Evolutionary conservation across 306 rosid genomes (phyloP).

Genomic region (Geum urbanum): DNA sequence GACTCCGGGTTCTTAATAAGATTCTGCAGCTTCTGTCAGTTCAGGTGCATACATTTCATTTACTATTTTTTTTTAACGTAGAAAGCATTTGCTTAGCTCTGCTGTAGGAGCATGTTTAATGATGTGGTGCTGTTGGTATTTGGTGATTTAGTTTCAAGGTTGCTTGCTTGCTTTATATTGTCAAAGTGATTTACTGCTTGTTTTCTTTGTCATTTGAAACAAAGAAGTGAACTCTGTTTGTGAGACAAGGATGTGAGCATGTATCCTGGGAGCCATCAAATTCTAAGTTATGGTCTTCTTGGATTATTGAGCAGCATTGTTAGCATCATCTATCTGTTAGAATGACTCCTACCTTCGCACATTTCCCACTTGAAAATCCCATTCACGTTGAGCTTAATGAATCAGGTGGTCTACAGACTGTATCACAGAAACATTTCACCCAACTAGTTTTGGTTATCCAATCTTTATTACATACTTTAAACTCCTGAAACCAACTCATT

Average conservation of each 20-base stretch:
- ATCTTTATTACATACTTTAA: background rate
- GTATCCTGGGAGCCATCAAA: too few relatives aligned
- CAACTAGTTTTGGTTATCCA: background rate
- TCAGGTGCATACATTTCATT: constrained; percentile 45
- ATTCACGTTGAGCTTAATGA: background rate
- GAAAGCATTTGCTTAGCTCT: background rate
- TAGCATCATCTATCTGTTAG: too few relatives aligned
- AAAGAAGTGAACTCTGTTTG: too few relatives aligned
- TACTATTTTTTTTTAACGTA: background rate
- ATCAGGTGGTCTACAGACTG: background rate
- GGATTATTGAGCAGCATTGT: too few relatives aligned
- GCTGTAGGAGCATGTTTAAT: background rate
- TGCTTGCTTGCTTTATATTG: too few relatives aligned
- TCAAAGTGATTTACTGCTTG: too few relatives aligned
- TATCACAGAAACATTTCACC: background rate
- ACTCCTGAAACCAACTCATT: background rate
- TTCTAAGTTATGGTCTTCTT: too few relatives aligned
- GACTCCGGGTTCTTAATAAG: constrained; percentile 73
- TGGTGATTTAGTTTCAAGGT: background rate
- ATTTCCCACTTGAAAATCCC: background rate
- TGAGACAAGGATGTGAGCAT: too few relatives aligned
- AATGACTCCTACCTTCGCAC: background rate
- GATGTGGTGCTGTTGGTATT: background rate
- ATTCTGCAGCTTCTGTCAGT: constrained; percentile 64
- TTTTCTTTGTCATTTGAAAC: too few relatives aligned